phyloP scores from a whole-genome alignment of 2,329 filamentous ascomycete species.

The Trichophyton mentagrophytes region DNA sequence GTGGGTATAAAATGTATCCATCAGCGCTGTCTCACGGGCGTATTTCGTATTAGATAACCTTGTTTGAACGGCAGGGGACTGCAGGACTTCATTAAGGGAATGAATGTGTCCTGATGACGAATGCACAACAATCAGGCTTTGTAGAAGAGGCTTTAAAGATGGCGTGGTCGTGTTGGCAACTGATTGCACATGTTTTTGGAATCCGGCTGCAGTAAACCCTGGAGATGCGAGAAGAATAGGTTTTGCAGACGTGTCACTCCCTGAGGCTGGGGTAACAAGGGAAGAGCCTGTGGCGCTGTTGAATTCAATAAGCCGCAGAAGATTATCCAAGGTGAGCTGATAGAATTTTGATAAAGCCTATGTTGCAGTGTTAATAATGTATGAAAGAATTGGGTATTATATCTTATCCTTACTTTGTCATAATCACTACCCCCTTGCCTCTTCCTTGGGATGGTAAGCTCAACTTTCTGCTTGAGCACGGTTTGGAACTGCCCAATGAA shows the following conservation, averaged over 20 bases:
- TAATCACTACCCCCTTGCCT: conserved; percentile 36
- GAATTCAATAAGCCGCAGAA: conserved; percentile 69
- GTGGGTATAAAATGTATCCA: conserved; percentile 70
- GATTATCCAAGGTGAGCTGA: conserved; percentile 59
- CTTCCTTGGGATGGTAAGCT: conserved; percentile 37
- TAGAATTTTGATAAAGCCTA: conserved; percentile 66
- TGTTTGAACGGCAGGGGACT: conserved; percentile 62
- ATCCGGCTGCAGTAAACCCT: conserved; percentile 71
- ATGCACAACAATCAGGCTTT: conserved; percentile 56
- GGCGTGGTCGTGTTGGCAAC: conserved; percentile 49
- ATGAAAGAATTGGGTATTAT: background rate
- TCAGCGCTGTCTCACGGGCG: conserved; percentile 64
- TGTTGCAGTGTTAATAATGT: background rate
- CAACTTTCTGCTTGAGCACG: conserved; percentile 37
- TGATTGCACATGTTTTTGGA: conserved; percentile 59
- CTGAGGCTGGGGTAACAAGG: conserved; percentile 18
- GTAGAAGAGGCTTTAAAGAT: conserved; percentile 54
- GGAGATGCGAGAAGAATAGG: conserved; percentile 78
- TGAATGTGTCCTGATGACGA: conserved; percentile 76
- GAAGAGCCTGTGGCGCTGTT: conserved; percentile 29
- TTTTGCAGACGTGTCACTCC: conserved; percentile 34
- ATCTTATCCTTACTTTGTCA: conserved; percentile 30
- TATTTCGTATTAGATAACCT: conserved; percentile 81
- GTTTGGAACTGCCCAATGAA: conserved; percentile 40
- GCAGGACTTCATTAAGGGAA: conserved; percentile 73